phyloP scores from a whole-genome alignment of 2,329 filamentous ascomycete species.

The Fusarium sp. region DNA sequence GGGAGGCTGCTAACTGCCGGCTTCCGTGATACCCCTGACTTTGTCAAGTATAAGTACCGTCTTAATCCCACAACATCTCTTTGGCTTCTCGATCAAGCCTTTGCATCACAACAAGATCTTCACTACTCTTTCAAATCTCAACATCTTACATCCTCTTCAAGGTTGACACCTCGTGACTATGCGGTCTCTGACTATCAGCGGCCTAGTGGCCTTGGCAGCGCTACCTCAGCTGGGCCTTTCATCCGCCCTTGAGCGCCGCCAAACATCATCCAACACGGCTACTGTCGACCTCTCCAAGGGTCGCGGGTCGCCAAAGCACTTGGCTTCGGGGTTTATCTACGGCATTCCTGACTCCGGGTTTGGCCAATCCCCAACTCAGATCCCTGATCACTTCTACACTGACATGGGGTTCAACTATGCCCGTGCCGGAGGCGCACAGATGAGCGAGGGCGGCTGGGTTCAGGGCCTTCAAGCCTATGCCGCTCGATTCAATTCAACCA shows the following conservation, averaged over 20 bases:
- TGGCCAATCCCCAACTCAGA: not conserved
- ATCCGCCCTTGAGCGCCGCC: not conserved
- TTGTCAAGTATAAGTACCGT: not conserved
- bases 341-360: not conserved
- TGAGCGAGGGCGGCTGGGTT: not conserved
- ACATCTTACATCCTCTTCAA: not conserved
- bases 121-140: not conserved
- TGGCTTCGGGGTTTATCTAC: not conserved
- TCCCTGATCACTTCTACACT: conserved; percentile 1
- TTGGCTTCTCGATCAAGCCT: not conserved
- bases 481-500: not conserved
- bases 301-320: not conserved
- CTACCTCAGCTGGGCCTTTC: not conserved
- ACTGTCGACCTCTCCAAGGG: not conserved
- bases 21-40: not conserved
- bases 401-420: not conserved
- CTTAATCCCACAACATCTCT: not conserved
- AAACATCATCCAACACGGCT: not conserved
- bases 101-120: fast-evolving
- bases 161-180: not conserved
- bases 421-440: conserved; percentile 4
- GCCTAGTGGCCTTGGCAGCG: not conserved
- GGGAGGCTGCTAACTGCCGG: not conserved
- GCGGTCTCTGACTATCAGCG: not conserved
- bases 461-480: not conserved